phyloP scores from a whole-genome alignment of 1,139 yeast genomes.

The Saccharomyces pastorianus region DNA sequence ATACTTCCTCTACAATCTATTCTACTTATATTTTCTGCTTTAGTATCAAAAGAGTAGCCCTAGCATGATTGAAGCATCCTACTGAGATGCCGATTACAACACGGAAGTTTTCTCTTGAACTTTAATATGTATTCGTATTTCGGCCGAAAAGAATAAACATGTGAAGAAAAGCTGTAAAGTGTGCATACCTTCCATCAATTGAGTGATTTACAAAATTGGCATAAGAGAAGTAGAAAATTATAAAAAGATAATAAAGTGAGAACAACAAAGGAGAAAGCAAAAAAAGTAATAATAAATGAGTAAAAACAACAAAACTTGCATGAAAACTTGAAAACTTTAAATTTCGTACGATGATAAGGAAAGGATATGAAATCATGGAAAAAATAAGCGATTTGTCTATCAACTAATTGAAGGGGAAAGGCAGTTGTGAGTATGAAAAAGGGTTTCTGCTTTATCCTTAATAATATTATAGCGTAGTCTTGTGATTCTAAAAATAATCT shows the following conservation, averaged over 20 bases:
- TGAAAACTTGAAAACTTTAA: background rate
- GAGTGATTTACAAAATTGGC: background rate
- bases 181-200: background rate
- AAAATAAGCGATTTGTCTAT: background rate
- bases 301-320: background rate
- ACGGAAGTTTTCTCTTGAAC: background rate
- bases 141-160: too few relatives aligned
- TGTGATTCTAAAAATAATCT: background rate
- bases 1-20: too few relatives aligned
- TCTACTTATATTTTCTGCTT: too few relatives aligned
- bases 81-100: background rate
- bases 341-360: background rate
- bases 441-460: background rate
- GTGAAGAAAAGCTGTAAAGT: too few relatives aligned
- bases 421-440: too few relatives aligned
- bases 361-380: background rate
- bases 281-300: background rate
- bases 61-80: too few relatives aligned
- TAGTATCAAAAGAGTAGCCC: too few relatives aligned
- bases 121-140: too few relatives aligned
- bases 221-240: background rate
- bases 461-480: background rate
- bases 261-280: background rate
- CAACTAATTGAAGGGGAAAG: background rate
- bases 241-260: background rate